Evolutionary conservation across 2,329 filamentous ascomycete species (phyloP).

Genomic region (Cladophialophora psammophila): DNA sequence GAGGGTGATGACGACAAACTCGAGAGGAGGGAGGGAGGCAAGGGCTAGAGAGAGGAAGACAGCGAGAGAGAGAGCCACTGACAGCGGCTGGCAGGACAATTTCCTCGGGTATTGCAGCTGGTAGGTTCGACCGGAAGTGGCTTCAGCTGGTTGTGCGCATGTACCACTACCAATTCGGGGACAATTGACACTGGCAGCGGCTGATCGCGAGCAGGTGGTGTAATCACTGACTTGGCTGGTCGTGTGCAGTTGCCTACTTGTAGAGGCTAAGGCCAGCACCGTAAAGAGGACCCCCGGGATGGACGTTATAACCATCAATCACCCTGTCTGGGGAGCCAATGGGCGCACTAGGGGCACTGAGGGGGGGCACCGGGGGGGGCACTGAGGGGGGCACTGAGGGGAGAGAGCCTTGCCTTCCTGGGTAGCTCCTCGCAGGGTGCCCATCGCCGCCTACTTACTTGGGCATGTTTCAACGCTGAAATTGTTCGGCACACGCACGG

Average conservation of each 20-base stretch:
- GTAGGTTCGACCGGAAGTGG: background rate
- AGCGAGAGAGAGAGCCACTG: background rate
- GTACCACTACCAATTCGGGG: background rate
- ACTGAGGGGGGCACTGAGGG: background rate
- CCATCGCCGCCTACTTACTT: background rate
- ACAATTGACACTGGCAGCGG: background rate
- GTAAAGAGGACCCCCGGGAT: background rate
- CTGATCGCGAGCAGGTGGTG: background rate
- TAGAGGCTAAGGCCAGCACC: background rate
- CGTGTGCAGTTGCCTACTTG: background rate
- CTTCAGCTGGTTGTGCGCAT: background rate
- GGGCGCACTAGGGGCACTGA: too few relatives aligned
- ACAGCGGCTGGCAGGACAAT: background rate
- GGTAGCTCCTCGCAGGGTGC: background rate
- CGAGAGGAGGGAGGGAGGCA: background rate
- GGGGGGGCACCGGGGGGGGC: too few relatives aligned
- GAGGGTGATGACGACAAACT: slow-evolving; percentile 1
- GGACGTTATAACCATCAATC: background rate
- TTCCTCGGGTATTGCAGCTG: slow-evolving; percentile 7
- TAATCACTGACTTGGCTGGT: background rate
- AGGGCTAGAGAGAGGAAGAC: background rate
- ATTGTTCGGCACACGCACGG: background rate
- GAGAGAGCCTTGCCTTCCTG: too few relatives aligned
- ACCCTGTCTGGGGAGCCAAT: too few relatives aligned
- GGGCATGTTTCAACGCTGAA: background rate